Base-by-base conservation (phyloP, 2,329 filamentous ascomycete genomes). In the Xylariales sp. region DNA sequence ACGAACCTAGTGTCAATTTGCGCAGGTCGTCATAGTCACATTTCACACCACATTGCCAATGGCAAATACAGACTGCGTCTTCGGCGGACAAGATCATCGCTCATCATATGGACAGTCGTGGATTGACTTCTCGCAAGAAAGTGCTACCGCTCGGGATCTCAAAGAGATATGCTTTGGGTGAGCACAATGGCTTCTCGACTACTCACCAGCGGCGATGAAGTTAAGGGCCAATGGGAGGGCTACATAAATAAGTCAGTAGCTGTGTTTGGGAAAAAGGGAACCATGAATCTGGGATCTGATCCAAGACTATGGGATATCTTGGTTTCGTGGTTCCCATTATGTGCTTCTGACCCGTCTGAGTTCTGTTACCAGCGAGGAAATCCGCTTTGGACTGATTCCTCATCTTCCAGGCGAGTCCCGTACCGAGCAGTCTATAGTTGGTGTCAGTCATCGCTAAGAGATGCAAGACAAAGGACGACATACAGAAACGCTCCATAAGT, bases 201-300 rank as follows among this genome's bases (percentile, higher is more conserved):
- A 91, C 87, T 91, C 81, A 93, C 87, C 86, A 71, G 86, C 88
- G 64, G 87, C 87, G 70, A 93, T 86, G 71, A 93, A 93, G 70
- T 93, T 93, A 60, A 93, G 74, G 63, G 87, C 86, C 65, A 93
- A 70, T 54, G 87, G 87, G 51, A 88, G 69, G 51, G 84, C 87
- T 93, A 56, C 16, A 45, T 46, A 52, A 48, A 40, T 9, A 38
- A 46, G 58, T 69, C 52, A 69, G 63, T 52, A 40, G 14, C 35
- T 22, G 20, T 20, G 27, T 35, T 11, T 27, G 20, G 31, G 22
- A 29, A 18, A 21, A 31, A 31, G 27, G 36, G 20, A 48, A 31
- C 32, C 22, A 34, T 41, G 46, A 56, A 27, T 27, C 24, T 8
- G n/a, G 24, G 8, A 27, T 48, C 40, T 20, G 16, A 27, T 24